Conservation (phyloP, 2,329 filamentous ascomycete genomes). For the Botryotinia calthae region DNA sequence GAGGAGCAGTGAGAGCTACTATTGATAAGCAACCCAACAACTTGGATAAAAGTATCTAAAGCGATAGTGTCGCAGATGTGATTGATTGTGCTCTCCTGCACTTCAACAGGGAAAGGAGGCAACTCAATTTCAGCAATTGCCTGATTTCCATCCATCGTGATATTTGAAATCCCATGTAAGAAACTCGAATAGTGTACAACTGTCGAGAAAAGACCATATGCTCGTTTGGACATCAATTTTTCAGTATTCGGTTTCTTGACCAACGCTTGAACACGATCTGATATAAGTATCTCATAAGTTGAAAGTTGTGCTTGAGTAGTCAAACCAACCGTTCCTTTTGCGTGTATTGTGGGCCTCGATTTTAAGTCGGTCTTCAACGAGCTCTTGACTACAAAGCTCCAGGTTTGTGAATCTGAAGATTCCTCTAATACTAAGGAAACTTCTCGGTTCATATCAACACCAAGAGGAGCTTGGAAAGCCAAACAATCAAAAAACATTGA, state of each 20-base stretch:
- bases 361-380: neutral
- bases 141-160: conserved; percentile 2
- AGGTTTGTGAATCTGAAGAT: neutral
- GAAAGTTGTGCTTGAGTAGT: neutral
- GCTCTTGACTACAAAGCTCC: conserved; percentile 13
- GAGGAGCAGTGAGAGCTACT: neutral
- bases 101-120: neutral
- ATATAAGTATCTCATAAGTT: conserved; percentile 1
- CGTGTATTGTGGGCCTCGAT: neutral
- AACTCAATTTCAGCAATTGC: conserved; percentile 7
- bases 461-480: conserved; percentile 11
- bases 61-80: conserved; percentile 12
- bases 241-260: neutral
- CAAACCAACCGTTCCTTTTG: neutral
- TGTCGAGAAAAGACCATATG: conserved; percentile 6
- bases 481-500: neutral
- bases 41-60: conserved; percentile 40
- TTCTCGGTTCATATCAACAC: neutral
- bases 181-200: conserved; percentile 9
- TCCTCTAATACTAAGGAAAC: neutral
- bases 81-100: neutral
- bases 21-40: conserved; percentile 35
- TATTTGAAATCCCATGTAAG: conserved; percentile 1
- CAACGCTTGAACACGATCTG: neutral
- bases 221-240: conserved; percentile 15